Conservation (phyloP, 345 rosid genomes). For the Excoecaria cochinchinensis region DNA sequence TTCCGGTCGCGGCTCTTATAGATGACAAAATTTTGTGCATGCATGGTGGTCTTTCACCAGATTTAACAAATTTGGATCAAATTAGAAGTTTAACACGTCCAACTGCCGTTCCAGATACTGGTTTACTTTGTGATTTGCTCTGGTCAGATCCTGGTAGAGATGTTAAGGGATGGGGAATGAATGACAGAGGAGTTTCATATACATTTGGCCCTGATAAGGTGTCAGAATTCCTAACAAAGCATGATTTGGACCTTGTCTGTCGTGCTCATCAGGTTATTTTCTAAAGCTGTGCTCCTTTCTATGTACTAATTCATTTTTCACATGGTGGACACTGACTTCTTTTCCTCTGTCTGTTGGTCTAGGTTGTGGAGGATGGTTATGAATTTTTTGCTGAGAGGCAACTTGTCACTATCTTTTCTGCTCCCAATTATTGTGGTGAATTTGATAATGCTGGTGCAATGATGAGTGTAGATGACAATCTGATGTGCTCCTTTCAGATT, state of each 20-base stretch:
- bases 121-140: slow-evolving; percentile 84
- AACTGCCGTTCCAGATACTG: slow-evolving; percentile 70
- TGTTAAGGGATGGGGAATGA: slow-evolving; percentile 93
- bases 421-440: slow-evolving; percentile 96
- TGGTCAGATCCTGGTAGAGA: slow-evolving; percentile 97
- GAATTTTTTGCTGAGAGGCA: slow-evolving; percentile 95
- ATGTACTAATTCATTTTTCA: slow-evolving; percentile 8
- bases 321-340: slow-evolving; percentile 7
- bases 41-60: slow-evolving; percentile 98
- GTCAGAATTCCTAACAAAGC: slow-evolving; percentile 65
- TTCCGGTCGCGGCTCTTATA: slow-evolving; percentile 85
- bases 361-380: slow-evolving; percentile 99
- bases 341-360: background rate
- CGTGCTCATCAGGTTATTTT: slow-evolving; percentile 89
- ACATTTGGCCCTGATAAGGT: slow-evolving; percentile 92
- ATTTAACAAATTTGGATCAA: slow-evolving; percentile 71
- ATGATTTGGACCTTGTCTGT: slow-evolving; percentile 87
- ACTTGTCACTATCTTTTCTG: slow-evolving; percentile 91
- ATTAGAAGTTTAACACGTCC: slow-evolving; percentile 73
- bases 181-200: slow-evolving; percentile 90
- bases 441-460: slow-evolving; percentile 98
- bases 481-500: slow-evolving; percentile 96
- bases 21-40: slow-evolving; percentile 93
- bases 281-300: background rate
- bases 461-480: slow-evolving; percentile 88